Evolutionary conservation across 495 filamentous ascomycete species (phyloP), one percentile per base, ranked within the genome.

Genomic region (Penicillium robsamsonii): DNA sequence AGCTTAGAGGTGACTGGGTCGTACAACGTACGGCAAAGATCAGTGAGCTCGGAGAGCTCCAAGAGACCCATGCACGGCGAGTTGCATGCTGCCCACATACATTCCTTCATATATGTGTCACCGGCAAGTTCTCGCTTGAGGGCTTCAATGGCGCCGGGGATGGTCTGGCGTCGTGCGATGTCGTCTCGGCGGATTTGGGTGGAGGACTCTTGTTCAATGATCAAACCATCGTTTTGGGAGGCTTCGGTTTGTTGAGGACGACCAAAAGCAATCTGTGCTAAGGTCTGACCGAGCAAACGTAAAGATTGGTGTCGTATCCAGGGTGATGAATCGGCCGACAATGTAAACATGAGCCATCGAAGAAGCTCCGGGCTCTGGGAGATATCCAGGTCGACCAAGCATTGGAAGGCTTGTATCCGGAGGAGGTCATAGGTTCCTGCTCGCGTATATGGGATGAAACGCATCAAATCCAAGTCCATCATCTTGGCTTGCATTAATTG

Each of bases 261-360:
- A 29, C 90, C 91, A 45, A 95, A 81, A 4, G 93, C 93, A 51
- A 96, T 81, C 52, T 84, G 80, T 3, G 90, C 95, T 31, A 99
- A 77, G 1, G 85, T 87, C 49, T 78, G 80, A 50, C 80, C 84
- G 65, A 97, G 85, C 0, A 86, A 67, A 53, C 78, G 76, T 55
- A 89, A 82, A 7, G 96, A 76, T 18, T 80, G 77, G 27, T 84
- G 78, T 18, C 95, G 86, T 30, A 96, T 79, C 67, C 86, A 93
- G 2, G 90, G 85, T 1, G 94, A 97, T 12, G 82, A 80, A 68
- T 97, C 93, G 5, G 82, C 84, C 22, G 83, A 88, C 64, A 95
- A 75, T 25, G 81, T 79, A 49, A 81, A 81, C 12, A 96, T 77
- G 45, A 96, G 82, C 66, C 89, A 87, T 50, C 77, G 77, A 38